Percentiles rank a stretch among this genome's conserved stretches.
Conservation (phyloP, 2,329 filamentous ascomycete species). For the Thelonectria olida region DNA sequence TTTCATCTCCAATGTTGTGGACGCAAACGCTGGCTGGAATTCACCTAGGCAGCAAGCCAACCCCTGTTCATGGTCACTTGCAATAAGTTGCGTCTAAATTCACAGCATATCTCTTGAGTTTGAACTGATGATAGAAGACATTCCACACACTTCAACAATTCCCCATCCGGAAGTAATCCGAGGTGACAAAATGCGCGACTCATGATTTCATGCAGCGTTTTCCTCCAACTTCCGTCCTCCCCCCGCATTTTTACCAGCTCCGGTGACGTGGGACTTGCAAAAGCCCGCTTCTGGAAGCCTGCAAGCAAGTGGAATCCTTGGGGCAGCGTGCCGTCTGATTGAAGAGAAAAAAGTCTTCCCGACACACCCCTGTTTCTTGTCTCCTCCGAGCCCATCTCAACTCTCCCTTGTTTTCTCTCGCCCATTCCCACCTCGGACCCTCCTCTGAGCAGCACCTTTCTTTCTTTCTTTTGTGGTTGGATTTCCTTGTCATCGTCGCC, state of each 20-base stretch:
- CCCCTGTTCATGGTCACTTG: no score
- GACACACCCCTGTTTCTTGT: conserved; percentile 9
- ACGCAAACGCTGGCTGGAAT: no score
- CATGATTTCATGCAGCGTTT: no score
- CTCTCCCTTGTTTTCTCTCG: conserved; percentile 30
- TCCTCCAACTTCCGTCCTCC: no score
- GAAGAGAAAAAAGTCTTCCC: conserved; percentile 35
- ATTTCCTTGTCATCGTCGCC: not conserved
- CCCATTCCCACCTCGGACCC: conserved; percentile 3
- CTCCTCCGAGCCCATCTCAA: conserved; percentile 20
- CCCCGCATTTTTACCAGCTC: conserved; percentile 32
- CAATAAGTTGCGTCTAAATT: no score
- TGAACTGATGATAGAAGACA: no score
- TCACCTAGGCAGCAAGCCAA: no score
- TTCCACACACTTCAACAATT: no score
- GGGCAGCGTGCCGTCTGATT: conserved; percentile 16
- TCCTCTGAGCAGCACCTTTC: not conserved
- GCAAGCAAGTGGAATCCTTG: conserved; percentile 7
- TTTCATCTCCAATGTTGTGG: no score
- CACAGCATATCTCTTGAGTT: no score
- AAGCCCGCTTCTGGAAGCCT: conserved; percentile 28
- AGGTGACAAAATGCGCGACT: no score
- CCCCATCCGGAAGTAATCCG: no score
- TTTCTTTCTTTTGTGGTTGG: not conserved
- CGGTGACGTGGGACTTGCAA: conserved; percentile 34